These are phyloP conservation scores for Psilocybe cubensis DNA, from an alignment of 768 basidiomycete species.

Conservation along the genomic window DNA sequence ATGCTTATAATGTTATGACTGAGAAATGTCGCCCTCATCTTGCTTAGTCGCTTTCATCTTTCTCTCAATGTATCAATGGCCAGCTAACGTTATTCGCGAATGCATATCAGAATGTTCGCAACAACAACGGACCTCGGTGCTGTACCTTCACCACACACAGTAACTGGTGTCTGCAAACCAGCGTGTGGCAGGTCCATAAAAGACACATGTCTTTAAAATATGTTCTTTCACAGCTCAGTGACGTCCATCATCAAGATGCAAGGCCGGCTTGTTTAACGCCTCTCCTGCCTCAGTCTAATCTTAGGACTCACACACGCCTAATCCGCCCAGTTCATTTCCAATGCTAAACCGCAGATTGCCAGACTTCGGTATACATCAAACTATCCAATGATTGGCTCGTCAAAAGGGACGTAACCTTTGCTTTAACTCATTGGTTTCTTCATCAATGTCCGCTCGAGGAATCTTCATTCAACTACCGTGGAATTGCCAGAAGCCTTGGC, in stretches of 20 bases:
- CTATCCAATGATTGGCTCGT: neutral
- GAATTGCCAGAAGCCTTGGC: neutral
- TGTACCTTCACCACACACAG: neutral
- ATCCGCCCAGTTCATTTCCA: slow-evolving; percentile 7
- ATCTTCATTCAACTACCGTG: neutral
- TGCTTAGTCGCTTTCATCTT: neutral
- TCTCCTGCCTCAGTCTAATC: slow-evolving; percentile 14
- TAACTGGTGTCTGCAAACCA: slow-evolving; percentile 2
- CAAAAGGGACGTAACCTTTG: neutral
- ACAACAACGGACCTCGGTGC: slow-evolving; percentile 4
- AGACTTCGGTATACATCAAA: neutral
- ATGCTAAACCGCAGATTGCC: neutral
- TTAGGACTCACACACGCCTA: slow-evolving; percentile 14
- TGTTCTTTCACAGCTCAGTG: slow-evolving; percentile 25
- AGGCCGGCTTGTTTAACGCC: neutral
- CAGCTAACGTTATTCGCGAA: neutral
- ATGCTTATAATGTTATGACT: neutral
- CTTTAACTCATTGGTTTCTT: neutral
- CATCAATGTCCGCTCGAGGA: neutral
- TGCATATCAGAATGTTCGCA: slow-evolving; percentile 12
- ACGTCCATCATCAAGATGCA: slow-evolving; percentile 11
- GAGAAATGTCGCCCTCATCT: slow-evolving; percentile 5
- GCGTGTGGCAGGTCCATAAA: slow-evolving; percentile 6
- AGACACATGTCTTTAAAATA: slow-evolving; percentile 9
- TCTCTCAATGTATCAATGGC: slow-evolving; percentile 11